Evolutionary conservation across 331 rosid species (phyloP), one percentile per base, ranked within the genome.

Genomic region (Erythrophleum ivorense): DNA sequence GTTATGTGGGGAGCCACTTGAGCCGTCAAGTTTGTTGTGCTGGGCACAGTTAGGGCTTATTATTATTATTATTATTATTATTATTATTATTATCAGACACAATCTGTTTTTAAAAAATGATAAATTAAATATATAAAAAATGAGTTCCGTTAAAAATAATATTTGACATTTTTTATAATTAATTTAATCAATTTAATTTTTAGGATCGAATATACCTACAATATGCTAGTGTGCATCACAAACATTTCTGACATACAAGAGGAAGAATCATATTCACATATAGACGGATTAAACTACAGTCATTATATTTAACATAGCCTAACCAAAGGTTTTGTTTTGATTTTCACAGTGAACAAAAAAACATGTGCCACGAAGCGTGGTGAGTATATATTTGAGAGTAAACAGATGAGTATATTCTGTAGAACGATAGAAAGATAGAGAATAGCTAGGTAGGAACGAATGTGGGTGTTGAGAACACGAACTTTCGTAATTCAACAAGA

Each of bases 1-100:
- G 59, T 53, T 43, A 50, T 63, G 40, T 29, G 86, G 45, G 84
- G 74, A 70, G 83, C 68, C 78, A 80, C 78, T 58, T 66, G 59
- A 60, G 81, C 66, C 77, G 82, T 65, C 87, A 74, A 74, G 80
- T 58, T 82, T 54, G 89, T 77, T 84, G 65, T 36, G 24, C 60
- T 85, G 53, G 65, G 41, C 65, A 73, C 38, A 72, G 13, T 79
- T 77, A 45, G 62, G 69, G 77, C 33, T 48, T 75, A 71, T 60
- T 31, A 62, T 62, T n/a, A n/a, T n/a, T n/a, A n/a, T n/a, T n/a
- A n/a, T n/a, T n/a, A n/a, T n/a, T n/a, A n/a, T n/a, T n/a, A n/a
- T n/a, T n/a, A n/a, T n/a, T n/a, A n/a, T n/a, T n/a, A n/a, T n/a
- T n/a, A 24, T 24, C 41, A 0, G 19, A 10, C 19, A 1, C 19